These are phyloP conservation scores for Plasmopara muralis DNA, from an alignment of 352 stramenopile species.

Conservation along the genomic window DNA sequence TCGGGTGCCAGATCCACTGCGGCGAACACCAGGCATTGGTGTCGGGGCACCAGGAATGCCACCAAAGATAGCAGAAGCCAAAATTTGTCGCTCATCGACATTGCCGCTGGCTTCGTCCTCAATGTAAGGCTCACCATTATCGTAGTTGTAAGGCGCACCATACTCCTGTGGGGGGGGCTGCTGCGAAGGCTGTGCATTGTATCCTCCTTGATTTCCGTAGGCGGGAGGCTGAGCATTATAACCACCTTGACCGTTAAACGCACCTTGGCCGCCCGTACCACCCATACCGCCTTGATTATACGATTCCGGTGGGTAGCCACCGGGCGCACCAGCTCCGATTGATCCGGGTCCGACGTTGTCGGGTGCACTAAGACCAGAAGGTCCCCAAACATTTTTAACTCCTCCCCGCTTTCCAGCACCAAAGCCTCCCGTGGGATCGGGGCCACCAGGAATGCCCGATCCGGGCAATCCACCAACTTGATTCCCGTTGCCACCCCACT, in stretches of 20 bases:
- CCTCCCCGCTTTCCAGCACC: constrained; percentile 38
- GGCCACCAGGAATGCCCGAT: constrained; percentile 22
- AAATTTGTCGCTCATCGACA: constrained; percentile 72
- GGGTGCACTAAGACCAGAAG: constrained; percentile 60
- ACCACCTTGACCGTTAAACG: constrained; percentile 21
- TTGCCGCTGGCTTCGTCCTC: constrained; percentile 26
- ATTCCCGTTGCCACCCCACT: constrained; percentile 43
- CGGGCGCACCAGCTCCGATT: constrained; percentile 16
- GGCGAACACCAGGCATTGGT: constrained; percentile 36
- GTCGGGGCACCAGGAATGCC: constrained; percentile 83
- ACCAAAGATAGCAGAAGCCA: constrained; percentile 95
- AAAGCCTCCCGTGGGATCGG: constrained; percentile 37
- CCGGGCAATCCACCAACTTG: constrained; percentile 25
- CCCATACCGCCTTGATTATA: constrained; percentile 27
- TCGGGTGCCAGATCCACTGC: constrained; percentile 21
- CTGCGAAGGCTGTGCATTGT: constrained; percentile 27
- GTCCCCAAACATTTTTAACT: constrained; percentile 84
- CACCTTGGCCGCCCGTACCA: constrained; percentile 25
- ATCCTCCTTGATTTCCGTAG: constrained; percentile 31
- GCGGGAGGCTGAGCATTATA: constrained; percentile 33
- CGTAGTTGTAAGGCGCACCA: constrained; percentile 26
- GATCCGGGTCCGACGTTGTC: constrained; percentile 28
- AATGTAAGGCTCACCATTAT: constrained; percentile 45
- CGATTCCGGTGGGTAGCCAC: constrained; percentile 32
- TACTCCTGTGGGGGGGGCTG: constrained; percentile 41